Base-by-base conservation (phyloP, 1,139 yeast genomes). In the Hemisphaericaspora subhashii region DNA sequence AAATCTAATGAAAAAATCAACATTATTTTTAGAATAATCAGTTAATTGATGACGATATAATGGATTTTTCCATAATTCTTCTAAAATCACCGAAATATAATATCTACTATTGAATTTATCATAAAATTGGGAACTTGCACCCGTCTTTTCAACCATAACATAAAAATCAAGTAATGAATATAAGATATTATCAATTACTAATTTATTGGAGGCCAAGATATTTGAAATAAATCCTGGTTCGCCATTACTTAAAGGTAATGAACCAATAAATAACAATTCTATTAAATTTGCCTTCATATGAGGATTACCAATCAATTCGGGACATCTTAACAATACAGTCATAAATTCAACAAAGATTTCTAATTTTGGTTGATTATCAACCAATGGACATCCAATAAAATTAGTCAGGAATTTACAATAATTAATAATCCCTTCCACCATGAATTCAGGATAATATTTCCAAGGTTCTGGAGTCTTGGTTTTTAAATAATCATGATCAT, bases 61-160 rank as follows among this genome's bases (percentile, higher is more conserved):
- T 18, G 81, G 81, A 50, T 79, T 79, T 45, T 82, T 77, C 95
- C 98, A 92, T 38, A 92, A 68, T 49, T 83, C 82, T 58, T 87
- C 92, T 53, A 94, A 67, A 31, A 94, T 84, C 36, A 80, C 79
- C 1, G 97, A 84, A 33, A 90, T 87, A 57, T 88, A 85, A 60
- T 81, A 92, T 58, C 98, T 77, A 36, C 88, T 80, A 61, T 88
- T 90, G 66, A 94, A 92, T 61, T 92, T 92, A 63, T 92, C 99
- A 60, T 92, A 92, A 58, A 92, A 92, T 62, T 92, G 98, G 0
- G 95, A 83, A 5, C 94, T 83, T 3, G 97, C 86, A 6, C 98
- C 98, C 0, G 98, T 94, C 56, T 87, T 88, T 58, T 92, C 99
- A 41, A 90, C 92, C 74, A 87, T 89, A 31, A 92, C 95, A 59